Conservation (phyloP, 768 basidiomycete genomes). For the Glaciozyma martinii region DNA sequence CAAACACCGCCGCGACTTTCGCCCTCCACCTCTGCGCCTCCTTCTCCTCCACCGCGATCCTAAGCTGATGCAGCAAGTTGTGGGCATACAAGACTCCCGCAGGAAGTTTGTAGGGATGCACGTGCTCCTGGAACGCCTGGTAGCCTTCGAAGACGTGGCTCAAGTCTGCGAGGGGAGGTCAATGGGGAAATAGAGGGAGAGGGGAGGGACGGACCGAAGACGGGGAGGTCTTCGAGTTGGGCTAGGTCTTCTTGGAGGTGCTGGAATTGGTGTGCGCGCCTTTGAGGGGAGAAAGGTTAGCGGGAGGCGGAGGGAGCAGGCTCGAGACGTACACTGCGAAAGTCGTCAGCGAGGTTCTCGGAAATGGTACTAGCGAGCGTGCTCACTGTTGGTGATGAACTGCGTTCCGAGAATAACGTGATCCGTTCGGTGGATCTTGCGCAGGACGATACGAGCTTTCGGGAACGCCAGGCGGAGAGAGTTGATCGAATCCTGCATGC, state of each 20-base stretch:
- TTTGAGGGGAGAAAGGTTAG: neutral
- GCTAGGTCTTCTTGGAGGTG: conserved; percentile 29
- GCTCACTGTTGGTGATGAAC: conserved; percentile 29
- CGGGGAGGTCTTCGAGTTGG: conserved; percentile 15
- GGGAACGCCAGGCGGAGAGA: conserved; percentile 24
- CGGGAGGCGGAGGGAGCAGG: neutral
- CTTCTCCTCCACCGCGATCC: conserved; percentile 18
- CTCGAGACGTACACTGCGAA: conserved; percentile 1
- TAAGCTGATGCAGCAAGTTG: conserved; percentile 28
- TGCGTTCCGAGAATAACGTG: conserved; percentile 18
- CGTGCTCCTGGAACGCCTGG: conserved; percentile 29
- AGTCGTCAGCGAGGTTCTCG: neutral
- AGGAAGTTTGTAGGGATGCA: conserved; percentile 23
- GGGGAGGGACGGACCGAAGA: neutral
- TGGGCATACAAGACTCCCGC: conserved; percentile 27
- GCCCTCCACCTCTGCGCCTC: neutral
- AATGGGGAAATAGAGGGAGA: neutral
- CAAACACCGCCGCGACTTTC: neutral
- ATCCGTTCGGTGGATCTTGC: conserved; percentile 26
- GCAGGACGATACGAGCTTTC: conserved; percentile 15
- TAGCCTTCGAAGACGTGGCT: conserved; percentile 27
- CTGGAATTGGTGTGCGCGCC: conserved; percentile 25
- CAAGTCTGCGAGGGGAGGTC: conserved; percentile 8
- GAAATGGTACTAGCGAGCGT: neutral
- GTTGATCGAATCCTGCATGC: conserved; percentile 21